These are phyloP conservation scores for Sarocladiaceae sp. DNA, from an alignment of 2,329 filamentous ascomycete genomes.

Conservation along the genomic window DNA sequence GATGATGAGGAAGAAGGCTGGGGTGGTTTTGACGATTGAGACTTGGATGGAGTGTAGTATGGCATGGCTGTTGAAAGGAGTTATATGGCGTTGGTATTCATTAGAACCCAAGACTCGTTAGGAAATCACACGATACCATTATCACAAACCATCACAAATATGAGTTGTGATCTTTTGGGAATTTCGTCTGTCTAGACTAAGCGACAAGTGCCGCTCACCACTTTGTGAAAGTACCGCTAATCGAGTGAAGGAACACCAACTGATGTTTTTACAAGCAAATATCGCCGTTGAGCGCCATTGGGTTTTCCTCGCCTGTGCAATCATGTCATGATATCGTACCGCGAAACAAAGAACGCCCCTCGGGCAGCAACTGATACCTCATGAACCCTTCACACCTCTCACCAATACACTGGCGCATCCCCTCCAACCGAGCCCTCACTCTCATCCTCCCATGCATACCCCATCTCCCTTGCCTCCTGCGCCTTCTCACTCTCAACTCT, in stretches of 20 bases:
- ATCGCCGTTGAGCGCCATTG: not conserved
- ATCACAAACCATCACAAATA: not conserved
- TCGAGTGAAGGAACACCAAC: too few species aligned
- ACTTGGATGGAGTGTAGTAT: not conserved
- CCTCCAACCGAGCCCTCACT: conserved; percentile 25
- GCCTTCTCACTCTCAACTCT: conserved; percentile 36
- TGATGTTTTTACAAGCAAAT: too few species aligned
- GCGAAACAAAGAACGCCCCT: not conserved
- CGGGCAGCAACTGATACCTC: not conserved
- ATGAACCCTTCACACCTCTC: not conserved
- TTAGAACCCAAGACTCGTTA: not conserved
- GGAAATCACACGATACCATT: conserved; percentile 4
- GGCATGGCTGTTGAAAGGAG: conserved; percentile 14
- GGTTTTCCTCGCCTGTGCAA: not conserved
- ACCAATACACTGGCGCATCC: conserved; percentile 15
- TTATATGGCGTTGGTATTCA: conserved; percentile 21
- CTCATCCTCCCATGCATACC: conserved; percentile 30
- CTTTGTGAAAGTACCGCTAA: too few species aligned
- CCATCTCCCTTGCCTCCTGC: conserved; percentile 34
- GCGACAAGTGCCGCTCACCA: too few species aligned
- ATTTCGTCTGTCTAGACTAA: not conserved
- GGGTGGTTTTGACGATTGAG: conserved; percentile 65
- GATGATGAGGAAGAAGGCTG: conserved; percentile 45
- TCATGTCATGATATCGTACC: conserved; percentile 5
- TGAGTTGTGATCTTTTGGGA: not conserved